These are phyloP conservation scores for Stachybotrys echinatus DNA, from an alignment of 2,329 filamentous ascomycete genomes.

Conservation along the genomic window DNA sequence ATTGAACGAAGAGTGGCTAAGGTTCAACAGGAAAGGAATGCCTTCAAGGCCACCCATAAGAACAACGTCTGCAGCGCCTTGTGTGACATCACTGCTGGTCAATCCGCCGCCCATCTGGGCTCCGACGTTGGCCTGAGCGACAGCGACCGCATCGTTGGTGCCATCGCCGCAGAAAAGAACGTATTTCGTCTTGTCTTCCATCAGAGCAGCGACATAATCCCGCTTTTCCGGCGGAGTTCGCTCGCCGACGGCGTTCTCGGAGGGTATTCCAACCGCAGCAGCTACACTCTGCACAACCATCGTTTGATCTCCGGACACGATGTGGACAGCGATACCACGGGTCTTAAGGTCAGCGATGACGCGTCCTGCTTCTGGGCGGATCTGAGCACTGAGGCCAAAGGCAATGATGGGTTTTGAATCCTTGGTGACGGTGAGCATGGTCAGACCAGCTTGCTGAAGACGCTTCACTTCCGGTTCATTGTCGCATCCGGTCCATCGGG, in stretches of 20 bases:
- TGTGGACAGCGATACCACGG: slow-evolving; percentile 36
- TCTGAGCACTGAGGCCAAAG: slow-evolving; percentile 40
- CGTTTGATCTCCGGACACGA: slow-evolving; percentile 49
- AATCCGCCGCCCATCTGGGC: slow-evolving; percentile 55
- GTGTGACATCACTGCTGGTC: slow-evolving; percentile 53
- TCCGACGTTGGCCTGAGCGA: slow-evolving; percentile 66
- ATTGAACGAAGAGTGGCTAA: slow-evolving; percentile 37
- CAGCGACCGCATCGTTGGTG: slow-evolving; percentile 71
- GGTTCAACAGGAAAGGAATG: slow-evolving; percentile 52
- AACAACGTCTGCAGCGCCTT: slow-evolving; percentile 63
- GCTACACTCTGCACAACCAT: slow-evolving; percentile 39
- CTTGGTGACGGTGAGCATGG: slow-evolving; percentile 42
- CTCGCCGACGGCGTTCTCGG: slow-evolving; percentile 30
- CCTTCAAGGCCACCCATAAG: slow-evolving; percentile 56
- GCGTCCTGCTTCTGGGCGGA: slow-evolving; percentile 35
- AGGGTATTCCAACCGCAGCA: slow-evolving; percentile 30
- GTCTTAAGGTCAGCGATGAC: slow-evolving; percentile 29
- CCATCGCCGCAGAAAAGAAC: slow-evolving; percentile 71
- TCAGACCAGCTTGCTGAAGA: slow-evolving; percentile 27
- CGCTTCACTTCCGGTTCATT: slow-evolving; percentile 26
- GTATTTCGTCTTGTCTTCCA: slow-evolving; percentile 12
- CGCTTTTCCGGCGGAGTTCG: slow-evolving; percentile 41
- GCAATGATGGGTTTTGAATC: slow-evolving; percentile 28
- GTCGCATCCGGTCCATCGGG: slow-evolving; percentile 34
- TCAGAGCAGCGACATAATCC: slow-evolving; percentile 13